phyloP scores from a whole-genome alignment of 495 filamentous ascomycete genomes.

The Penicillium argentinense region DNA sequence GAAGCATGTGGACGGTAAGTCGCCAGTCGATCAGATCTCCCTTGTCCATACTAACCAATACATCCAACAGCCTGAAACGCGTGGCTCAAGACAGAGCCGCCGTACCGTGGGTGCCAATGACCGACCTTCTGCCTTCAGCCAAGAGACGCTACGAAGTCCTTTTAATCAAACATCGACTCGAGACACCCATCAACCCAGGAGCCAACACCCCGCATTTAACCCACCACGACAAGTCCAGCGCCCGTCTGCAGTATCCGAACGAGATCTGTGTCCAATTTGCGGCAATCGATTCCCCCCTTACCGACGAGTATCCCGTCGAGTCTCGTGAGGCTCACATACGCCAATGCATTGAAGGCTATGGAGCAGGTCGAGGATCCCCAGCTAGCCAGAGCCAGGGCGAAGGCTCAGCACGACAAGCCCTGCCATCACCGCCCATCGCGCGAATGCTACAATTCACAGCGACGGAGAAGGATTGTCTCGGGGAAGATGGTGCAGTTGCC shows the following conservation, averaged over 20 bases:
- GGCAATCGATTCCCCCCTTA: slow-evolving; percentile 70
- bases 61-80: not conserved
- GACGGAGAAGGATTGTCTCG: slow-evolving; percentile 88
- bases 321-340: slow-evolving; percentile 75
- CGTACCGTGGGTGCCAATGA: slow-evolving; percentile 7
- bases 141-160: no score
- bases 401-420: slow-evolving; percentile 19
- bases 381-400: slow-evolving; percentile 6
- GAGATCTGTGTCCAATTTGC: slow-evolving; percentile 91
- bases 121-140: not conserved
- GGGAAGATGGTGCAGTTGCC: slow-evolving; percentile 54
- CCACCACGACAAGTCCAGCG: not conserved
- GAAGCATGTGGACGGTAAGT: slow-evolving; percentile 12
- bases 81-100: slow-evolving; percentile 16
- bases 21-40: not conserved
- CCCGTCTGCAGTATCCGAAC: slow-evolving; percentile 57
- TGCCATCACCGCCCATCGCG: slow-evolving; percentile 23
- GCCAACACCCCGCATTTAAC: not conserved
- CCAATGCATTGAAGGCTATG: slow-evolving; percentile 62
- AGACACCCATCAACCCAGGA: not conserved
- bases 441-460: slow-evolving; percentile 73
- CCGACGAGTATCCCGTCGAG: slow-evolving; percentile 57
- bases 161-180: no score
- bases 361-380: slow-evolving; percentile 16
- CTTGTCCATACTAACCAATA: not conserved